Conservation (phyloP, 2,329 filamentous ascomycete genomes). For the Leptodontidium sp. region DNA sequence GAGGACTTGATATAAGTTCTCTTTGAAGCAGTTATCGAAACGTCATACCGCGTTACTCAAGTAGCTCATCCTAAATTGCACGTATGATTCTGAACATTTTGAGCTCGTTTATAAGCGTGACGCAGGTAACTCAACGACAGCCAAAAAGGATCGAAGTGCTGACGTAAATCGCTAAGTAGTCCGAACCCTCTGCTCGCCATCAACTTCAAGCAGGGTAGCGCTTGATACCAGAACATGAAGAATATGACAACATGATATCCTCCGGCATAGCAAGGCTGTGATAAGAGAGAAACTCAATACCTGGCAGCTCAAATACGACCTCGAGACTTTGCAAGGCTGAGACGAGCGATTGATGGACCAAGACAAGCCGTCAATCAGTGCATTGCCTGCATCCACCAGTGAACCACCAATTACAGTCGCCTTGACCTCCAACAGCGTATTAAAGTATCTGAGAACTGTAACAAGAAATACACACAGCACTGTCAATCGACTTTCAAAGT, state of each 20-base stretch:
- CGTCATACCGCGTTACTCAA: neutral
- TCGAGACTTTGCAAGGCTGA: slow-evolving; percentile 12
- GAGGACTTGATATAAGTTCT: neutral
- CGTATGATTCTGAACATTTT: neutral
- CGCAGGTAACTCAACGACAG: neutral
- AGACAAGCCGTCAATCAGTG: neutral
- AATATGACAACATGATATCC: neutral
- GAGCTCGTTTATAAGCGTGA: neutral
- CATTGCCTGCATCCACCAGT: neutral
- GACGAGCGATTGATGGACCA: neutral
- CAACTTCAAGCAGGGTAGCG: neutral
- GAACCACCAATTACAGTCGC: neutral
- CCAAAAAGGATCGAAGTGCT: neutral
- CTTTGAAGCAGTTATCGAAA: neutral
- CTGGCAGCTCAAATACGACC: neutral
- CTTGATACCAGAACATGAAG: too few species aligned
- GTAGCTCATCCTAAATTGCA: neutral
- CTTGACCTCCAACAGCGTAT: too few species aligned
- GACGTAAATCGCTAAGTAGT: neutral
- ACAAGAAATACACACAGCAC: too few species aligned
- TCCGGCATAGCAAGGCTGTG: slow-evolving; percentile 6
- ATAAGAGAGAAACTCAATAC: neutral
- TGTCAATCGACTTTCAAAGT: too few species aligned
- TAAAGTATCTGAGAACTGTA: too few species aligned
- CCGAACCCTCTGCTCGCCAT: neutral